phyloP scores from a whole-genome alignment of 2,329 filamentous ascomycete genomes.

The Pseudogymnoascus sp. region DNA sequence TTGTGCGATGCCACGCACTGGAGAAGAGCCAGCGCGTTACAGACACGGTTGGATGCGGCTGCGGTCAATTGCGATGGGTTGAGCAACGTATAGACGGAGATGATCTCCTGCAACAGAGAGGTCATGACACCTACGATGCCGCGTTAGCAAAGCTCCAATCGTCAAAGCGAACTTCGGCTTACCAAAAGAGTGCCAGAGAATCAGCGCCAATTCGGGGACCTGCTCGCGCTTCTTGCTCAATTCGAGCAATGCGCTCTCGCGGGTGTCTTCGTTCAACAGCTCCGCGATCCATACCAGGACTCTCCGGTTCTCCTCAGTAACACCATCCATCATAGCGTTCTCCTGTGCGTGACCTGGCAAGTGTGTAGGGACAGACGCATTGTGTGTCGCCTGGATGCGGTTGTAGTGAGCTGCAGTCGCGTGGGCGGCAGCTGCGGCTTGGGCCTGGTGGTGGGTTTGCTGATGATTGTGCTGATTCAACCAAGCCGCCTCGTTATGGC shows the following conservation, averaged over 20 bases:
- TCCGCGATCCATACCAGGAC: conserved; percentile 93
- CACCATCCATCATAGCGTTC: conserved; percentile 52
- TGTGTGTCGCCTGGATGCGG: conserved; percentile 59
- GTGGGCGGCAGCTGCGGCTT: conserved; percentile 27
- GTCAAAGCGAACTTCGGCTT: conserved; percentile 30
- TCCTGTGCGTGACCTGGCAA: conserved; percentile 42
- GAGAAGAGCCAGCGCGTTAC: conserved; percentile 88
- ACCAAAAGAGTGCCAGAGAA: conserved; percentile 99
- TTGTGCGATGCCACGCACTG: conserved; percentile 98
- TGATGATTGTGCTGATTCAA: conserved; percentile 45
- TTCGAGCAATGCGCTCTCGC: conserved; percentile 86
- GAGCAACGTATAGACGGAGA: conserved; percentile 92
- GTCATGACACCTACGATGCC: conserved; percentile 80
- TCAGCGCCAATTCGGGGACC: conserved; percentile 89
- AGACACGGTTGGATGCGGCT: conserved; percentile 93
- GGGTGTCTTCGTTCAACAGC: conserved; percentile 74
- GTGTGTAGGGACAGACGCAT: conserved; percentile 29
- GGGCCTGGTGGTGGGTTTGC: conserved; percentile 32
- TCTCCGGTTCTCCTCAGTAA: conserved; percentile 84
- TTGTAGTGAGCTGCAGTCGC: conserved; percentile 51
- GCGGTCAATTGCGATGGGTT: conserved; percentile 96
- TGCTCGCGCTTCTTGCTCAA: conserved; percentile 98
- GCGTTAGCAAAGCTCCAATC: conserved; percentile 16
- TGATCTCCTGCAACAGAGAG: conserved; percentile 93
- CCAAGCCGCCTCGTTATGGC: conserved; percentile 54